Percentiles rank a stretch among this genome's conserved stretches.
Conservation (phyloP, 2,329 filamentous ascomycete species). For the Cadophora luteo-olivacea region DNA sequence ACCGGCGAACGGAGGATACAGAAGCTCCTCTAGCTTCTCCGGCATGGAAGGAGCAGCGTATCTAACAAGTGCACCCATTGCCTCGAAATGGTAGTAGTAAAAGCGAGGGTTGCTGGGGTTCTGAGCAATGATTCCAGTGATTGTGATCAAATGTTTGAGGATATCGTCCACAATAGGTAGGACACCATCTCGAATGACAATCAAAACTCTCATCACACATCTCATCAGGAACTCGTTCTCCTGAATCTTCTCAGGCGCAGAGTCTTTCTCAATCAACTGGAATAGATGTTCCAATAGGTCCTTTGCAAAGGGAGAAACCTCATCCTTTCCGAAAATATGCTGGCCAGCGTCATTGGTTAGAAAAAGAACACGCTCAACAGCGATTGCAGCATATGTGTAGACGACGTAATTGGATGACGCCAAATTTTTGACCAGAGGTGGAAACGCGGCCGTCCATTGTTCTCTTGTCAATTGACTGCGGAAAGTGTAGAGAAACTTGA, state of each 20-base stretch:
- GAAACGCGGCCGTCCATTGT: conserved; percentile 90
- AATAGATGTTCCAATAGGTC: conserved; percentile 91
- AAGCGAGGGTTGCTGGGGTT: conserved; percentile 98
- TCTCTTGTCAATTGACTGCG: conserved; percentile 91
- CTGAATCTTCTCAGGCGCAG: conserved; percentile 88
- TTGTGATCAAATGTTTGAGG: conserved; percentile 83
- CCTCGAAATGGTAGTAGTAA: conserved; percentile 98
- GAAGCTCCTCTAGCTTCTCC: conserved; percentile 75
- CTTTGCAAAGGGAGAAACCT: conserved; percentile 82
- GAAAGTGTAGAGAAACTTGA: conserved; percentile 98
- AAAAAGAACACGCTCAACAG: conserved; percentile 90
- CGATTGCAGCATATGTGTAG: conserved; percentile 96
- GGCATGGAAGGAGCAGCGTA: conserved; percentile 74
- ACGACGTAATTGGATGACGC: conserved; percentile 93
- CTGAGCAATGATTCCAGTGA: conserved; percentile 88
- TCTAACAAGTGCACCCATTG: conserved; percentile 84
- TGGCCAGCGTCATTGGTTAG: conserved; percentile 77
- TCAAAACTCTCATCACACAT: conserved; percentile 96
- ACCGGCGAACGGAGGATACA: conserved; percentile 83
- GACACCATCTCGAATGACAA: conserved; percentile 88
- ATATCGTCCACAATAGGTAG: conserved; percentile 76
- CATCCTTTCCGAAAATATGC: conserved; percentile 79
- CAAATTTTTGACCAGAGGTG: conserved; percentile 88
- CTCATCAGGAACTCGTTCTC: conserved; percentile 99
- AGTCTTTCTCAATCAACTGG: conserved; percentile 85